These are phyloP conservation scores for Hysterium pulicare DNA, from an alignment of 2,329 filamentous ascomycete genomes.

Conservation along the genomic window DNA sequence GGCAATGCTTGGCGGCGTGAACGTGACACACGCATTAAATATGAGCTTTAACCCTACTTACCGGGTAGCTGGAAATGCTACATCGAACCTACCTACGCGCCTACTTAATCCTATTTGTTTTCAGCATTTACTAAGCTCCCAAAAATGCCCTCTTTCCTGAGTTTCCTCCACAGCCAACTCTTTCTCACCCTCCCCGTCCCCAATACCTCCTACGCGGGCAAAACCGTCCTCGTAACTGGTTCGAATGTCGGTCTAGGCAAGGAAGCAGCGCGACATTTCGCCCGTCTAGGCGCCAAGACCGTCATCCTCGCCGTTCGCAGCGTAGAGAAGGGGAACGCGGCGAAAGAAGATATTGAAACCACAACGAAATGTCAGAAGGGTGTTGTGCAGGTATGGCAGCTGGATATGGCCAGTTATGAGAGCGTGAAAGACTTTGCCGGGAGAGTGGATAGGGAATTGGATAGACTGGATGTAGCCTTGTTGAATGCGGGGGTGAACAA, in stretches of 20 bases:
- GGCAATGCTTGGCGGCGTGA: too few relatives aligned
- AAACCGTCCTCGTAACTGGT: slow-evolving; percentile 48
- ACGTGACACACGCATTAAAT: too few relatives aligned
- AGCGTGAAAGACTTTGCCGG: slow-evolving; percentile 36
- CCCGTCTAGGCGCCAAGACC: slow-evolving; percentile 37
- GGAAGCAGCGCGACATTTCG: slow-evolving; percentile 45
- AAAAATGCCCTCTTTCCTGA: slow-evolving; percentile 4
- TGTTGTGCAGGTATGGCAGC: slow-evolving; percentile 45
- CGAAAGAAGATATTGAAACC: slow-evolving; percentile 39
- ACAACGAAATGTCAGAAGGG: slow-evolving; percentile 23
- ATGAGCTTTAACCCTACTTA: too few relatives aligned
- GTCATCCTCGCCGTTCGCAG: slow-evolving; percentile 47
- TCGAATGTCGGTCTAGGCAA: slow-evolving; percentile 48
- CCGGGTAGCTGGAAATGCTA: too few relatives aligned
- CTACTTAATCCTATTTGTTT: too few relatives aligned
- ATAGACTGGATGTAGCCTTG: slow-evolving; percentile 35
- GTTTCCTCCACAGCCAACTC: slow-evolving; percentile 42
- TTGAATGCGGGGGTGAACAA: slow-evolving; percentile 39
- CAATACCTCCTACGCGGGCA: slow-evolving; percentile 23
- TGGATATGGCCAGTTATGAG: slow-evolving; percentile 42
- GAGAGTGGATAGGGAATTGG: slow-evolving; percentile 17
- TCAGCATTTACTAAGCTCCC: neutral
- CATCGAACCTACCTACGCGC: too few relatives aligned
- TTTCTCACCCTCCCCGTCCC: slow-evolving; percentile 34
- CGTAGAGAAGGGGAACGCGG: slow-evolving; percentile 43